A percentile compares a stretch with the other conserved stretches of the same genome.
phyloP scores from a whole-genome alignment of 2,329 filamentous ascomycete species.

The Botrytis sinoallii region DNA sequence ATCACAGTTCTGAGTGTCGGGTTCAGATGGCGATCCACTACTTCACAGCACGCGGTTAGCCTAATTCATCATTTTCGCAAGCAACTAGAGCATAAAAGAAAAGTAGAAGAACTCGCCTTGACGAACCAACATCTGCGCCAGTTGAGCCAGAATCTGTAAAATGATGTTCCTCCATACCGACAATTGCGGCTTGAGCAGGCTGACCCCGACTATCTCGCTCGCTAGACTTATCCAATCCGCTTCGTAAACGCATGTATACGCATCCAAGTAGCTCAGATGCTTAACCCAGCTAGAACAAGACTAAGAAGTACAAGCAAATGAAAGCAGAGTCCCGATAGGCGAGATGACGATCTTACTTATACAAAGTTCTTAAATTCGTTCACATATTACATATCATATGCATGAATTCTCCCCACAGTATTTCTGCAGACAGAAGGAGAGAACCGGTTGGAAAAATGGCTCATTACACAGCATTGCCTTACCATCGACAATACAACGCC shows the following conservation, averaged over 20 bases:
- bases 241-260: conserved; percentile 24
- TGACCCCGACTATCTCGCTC: neutral
- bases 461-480: neutral
- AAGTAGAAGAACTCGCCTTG: neutral
- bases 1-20: neutral
- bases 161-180: conserved; percentile 11
- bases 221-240: conserved; percentile 14
- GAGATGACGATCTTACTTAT: conserved; percentile 9
- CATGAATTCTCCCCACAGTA: neutral
- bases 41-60: neutral
- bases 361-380: neutral
- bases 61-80: neutral
- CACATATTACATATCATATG: neutral
- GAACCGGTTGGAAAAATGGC: neutral
- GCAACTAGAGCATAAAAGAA: neutral
- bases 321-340: neutral
- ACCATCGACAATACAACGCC: neutral
- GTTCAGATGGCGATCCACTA: neutral
- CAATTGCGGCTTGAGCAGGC: neutral
- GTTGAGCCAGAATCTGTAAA: conserved; percentile 1
- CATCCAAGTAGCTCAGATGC: neutral
- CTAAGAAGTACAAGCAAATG: neutral
- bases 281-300: neutral
- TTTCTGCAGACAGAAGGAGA: neutral
- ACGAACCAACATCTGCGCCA: conserved; percentile 1